A percentile compares a stretch with the other conserved stretches of the same genome.
phyloP scores from a whole-genome alignment of 768 basidiomycete species.

The Suillus placidus region DNA sequence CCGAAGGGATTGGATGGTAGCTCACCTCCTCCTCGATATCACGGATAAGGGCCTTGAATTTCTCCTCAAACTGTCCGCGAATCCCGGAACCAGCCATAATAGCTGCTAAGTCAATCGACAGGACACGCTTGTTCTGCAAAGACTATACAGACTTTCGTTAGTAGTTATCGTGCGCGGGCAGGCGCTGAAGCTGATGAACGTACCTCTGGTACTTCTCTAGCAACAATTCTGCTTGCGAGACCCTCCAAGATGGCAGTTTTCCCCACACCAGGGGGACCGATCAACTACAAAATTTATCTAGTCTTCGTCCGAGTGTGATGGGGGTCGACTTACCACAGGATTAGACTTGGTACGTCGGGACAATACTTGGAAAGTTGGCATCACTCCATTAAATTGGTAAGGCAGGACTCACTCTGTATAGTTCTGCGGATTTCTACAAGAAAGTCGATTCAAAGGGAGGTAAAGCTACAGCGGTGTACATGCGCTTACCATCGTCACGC shows the following conservation, averaged over 20 bases:
- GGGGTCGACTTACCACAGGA: constrained; percentile 62
- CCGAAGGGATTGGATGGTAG: constrained; percentile 29
- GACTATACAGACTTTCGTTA: constrained; percentile 50
- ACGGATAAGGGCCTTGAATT: constrained; percentile 86
- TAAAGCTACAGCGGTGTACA: not conserved
- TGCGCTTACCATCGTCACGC: constrained; percentile 68
- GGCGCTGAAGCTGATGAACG: constrained; percentile 15
- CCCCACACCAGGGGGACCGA: constrained; percentile 87
- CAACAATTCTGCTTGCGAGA: constrained; percentile 82
- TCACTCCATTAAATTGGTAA: not conserved
- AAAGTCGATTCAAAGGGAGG: not conserved
- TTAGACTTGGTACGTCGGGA: constrained; percentile 91
- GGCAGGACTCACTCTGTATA: constrained; percentile 71
- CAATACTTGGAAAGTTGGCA: constrained; percentile 52
- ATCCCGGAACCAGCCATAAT: constrained; percentile 91
- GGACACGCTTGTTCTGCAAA: constrained; percentile 82
- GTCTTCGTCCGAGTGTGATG: not conserved
- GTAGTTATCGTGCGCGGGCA: not conserved
- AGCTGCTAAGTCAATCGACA: constrained; percentile 81
- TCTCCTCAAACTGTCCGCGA: constrained; percentile 91
- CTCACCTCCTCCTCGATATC: constrained; percentile 85
- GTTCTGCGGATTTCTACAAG: constrained; percentile 82
- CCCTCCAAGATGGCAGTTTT: constrained; percentile 94
- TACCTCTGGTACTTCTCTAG: constrained; percentile 91
- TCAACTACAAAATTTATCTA: constrained; percentile 47